Conservation (phyloP, 371 early-diverging fungal genomes). For the Mucor irregularis region DNA sequence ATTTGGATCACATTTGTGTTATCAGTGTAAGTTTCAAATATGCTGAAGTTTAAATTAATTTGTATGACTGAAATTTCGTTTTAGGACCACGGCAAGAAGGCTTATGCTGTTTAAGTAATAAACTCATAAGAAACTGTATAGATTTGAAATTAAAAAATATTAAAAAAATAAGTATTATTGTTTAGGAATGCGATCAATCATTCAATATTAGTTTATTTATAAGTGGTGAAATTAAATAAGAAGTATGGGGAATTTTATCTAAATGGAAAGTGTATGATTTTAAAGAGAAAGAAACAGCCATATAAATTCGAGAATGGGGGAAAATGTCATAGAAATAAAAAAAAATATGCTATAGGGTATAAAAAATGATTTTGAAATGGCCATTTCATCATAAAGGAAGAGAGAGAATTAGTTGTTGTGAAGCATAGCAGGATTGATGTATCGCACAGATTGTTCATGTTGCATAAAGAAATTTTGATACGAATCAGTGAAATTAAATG, state of each 20-base stretch:
- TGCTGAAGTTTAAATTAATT: background rate
- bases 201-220: no score
- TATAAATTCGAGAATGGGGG: no score
- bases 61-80: background rate
- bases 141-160: no score
- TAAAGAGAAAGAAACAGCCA: no score
- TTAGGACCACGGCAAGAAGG: conserved; percentile 22
- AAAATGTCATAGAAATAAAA: background rate
- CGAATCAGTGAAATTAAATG: background rate
- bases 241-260: no score
- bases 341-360: background rate
- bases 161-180: no score
- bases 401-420: background rate
- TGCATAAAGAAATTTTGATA: background rate
- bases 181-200: no score
- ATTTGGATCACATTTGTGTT: conserved; percentile 91
- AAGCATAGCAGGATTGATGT: conserved; percentile 8
- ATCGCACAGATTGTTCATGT: background rate
- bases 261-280: no score
- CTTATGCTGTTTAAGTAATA: conserved; percentile 19
- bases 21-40: conserved; percentile 68
- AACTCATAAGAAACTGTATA: no score
- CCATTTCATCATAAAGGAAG: background rate
- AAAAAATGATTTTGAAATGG: background rate
- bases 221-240: no score